Conservation (phyloP, 2,329 filamentous ascomycete species). For the Xylaria sp. region DNA sequence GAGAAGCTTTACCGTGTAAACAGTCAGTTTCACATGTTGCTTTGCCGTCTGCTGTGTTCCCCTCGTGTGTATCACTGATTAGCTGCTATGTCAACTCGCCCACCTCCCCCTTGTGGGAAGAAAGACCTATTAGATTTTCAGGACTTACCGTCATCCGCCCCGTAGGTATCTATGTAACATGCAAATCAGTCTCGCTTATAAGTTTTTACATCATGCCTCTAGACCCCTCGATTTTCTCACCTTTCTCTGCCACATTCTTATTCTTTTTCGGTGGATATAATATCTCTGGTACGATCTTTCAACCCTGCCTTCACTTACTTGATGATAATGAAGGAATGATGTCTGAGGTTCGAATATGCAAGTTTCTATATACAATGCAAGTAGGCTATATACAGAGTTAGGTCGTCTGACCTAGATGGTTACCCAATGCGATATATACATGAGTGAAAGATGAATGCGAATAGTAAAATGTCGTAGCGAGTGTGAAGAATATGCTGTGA, state of each 20-base stretch:
- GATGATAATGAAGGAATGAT: background rate
- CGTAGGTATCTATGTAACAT: background rate
- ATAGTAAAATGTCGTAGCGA: slow-evolving; percentile 3
- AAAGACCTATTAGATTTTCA: no score
- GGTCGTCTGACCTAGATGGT: slow-evolving; percentile 1
- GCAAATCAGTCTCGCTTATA: background rate
- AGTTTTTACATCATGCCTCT: background rate
- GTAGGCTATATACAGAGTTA: slow-evolving; percentile 31
- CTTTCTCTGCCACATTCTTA: background rate
- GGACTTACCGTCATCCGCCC: no score
- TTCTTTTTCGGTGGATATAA: background rate
- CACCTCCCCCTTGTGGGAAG: background rate
- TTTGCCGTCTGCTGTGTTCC: background rate
- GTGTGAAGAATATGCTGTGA: background rate
- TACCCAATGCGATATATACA: slow-evolving; percentile 28
- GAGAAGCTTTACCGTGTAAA: background rate
- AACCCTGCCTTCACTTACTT: background rate
- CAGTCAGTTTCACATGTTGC: background rate
- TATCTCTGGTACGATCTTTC: background rate
- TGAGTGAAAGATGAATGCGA: slow-evolving; percentile 1
- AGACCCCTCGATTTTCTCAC: no score
- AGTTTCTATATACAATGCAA: slow-evolving; percentile 34
- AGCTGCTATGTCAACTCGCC: background rate
- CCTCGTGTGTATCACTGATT: background rate
- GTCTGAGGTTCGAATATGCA: slow-evolving; percentile 6